Percentiles rank a stretch among this genome's conserved stretches.
phyloP scores from a whole-genome alignment of 179 eudicot species.

The Pouteria campechiana region DNA sequence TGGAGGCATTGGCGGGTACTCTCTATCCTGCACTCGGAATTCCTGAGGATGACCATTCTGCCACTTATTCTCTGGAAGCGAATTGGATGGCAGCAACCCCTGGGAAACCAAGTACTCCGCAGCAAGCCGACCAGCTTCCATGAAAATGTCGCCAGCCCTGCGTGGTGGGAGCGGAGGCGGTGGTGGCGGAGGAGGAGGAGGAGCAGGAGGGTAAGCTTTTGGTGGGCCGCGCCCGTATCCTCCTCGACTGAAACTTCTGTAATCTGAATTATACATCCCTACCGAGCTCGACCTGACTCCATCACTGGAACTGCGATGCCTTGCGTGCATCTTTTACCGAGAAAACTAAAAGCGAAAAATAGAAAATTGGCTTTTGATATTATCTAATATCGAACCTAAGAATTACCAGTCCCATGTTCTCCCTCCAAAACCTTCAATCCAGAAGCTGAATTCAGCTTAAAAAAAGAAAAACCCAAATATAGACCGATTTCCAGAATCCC shows the following conservation, averaged over 20 bases:
- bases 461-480: no score
- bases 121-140: conserved; percentile 90
- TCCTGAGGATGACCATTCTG: conserved; percentile 39
- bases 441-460: no score
- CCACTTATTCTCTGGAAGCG: conserved; percentile 38
- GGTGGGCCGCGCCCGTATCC: conserved; percentile 60
- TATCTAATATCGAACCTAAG: no score
- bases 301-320: conserved; percentile 45
- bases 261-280: conserved; percentile 38
- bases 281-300: conserved; percentile 49
- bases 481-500: no score
- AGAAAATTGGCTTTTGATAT: no score
- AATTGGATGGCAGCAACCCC: conserved; percentile 67
- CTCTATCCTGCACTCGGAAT: conserved; percentile 30
- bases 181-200: conserved; percentile 29
- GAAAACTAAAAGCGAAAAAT: no score
- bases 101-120: conserved; percentile 74
- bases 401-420: no score
- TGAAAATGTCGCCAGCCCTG: conserved; percentile 49
- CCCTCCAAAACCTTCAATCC: no score
- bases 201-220: conserved; percentile 29
- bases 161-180: conserved; percentile 26
- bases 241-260: conserved; percentile 46
- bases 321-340: conserved; percentile 40
- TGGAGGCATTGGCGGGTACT: conserved; percentile 10